These are phyloP conservation scores for Grosmannia penicillata DNA, from an alignment of 2,329 filamentous ascomycete genomes.

Conservation along the genomic window DNA sequence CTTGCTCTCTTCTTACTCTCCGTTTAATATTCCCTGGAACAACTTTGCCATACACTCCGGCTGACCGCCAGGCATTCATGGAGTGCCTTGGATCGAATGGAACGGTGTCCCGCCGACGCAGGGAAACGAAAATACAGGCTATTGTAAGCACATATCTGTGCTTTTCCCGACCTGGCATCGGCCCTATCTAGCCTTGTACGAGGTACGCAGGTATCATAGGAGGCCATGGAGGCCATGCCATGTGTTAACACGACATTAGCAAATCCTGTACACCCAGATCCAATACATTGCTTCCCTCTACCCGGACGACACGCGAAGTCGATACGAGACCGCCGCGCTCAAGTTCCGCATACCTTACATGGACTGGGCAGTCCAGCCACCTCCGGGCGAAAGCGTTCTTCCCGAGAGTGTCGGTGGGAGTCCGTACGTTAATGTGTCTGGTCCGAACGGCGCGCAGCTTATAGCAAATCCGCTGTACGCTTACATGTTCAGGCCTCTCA, in stretches of 20 bases:
- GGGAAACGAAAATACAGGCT: conserved; percentile 46
- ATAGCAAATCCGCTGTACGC: conserved; percentile 49
- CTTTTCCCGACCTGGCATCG: conserved; percentile 76
- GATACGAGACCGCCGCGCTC: conserved; percentile 35
- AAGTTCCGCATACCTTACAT: conserved; percentile 43
- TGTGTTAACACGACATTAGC: conserved; percentile 15
- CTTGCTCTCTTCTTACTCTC: neutral
- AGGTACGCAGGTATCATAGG: conserved; percentile 23
- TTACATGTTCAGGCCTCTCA: conserved; percentile 45
- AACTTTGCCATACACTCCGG: too few relatives aligned
- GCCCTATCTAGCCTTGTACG: conserved; percentile 53
- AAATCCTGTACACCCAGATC: conserved; percentile 21
- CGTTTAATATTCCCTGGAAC: neutral
- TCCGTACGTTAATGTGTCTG: conserved; percentile 30
- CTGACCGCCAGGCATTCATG: conserved; percentile 77
- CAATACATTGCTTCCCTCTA: conserved; percentile 31
- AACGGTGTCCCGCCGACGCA: conserved; percentile 32
- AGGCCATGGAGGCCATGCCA: neutral
- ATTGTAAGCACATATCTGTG: conserved; percentile 60
- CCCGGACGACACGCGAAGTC: conserved; percentile 25
- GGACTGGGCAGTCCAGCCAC: conserved; percentile 40
- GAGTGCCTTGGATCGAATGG: conserved; percentile 49
- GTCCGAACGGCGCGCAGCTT: conserved; percentile 37
- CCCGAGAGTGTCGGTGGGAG: conserved; percentile 30
- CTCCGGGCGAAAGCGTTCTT: conserved; percentile 30